Base-by-base conservation (phyloP, 306 rosid genomes). In the Dryas drummondii region DNA sequence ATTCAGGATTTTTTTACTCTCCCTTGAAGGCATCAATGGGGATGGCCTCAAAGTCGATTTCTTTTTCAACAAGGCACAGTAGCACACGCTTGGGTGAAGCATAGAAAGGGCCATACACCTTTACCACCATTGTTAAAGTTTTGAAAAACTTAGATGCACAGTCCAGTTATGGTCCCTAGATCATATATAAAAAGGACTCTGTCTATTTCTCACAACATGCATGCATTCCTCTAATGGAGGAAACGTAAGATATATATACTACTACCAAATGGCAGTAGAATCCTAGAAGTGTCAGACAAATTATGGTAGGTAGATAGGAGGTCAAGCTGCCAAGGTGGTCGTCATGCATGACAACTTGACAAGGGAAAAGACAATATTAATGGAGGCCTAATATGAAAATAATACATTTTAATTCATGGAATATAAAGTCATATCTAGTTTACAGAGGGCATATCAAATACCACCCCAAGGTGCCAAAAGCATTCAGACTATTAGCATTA, bases 1-100 rank as follows among this genome's bases (percentile, higher is more conserved):
- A 83, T 5, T 81, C 84, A 42, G 89, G 87, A 47, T 69, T 51
- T 42, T 76, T 83, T 0, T 86, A 84, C 42, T 83, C 82, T 2
- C 71, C 74, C n/a, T 76, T 76, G 16, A 5, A 0, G 46, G 83
- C 2, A 78, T 86, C 70, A 69, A 83, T 4, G 32, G 84, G 80
- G 74, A 76, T 41, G 68, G 76, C 82, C 66, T 86, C 87, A 72
- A 86, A 86, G 26, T 86, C 82, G 11, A 83, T n/a, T 58, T 64
- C 74, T 80, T 86, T 86, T 80, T 83, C 87, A 57, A 81, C 5
- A 12, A 80, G 58, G 67, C 82, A 74, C 54, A 86, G 78, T 8
- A 86, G 63, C 19, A 76, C 85, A 6, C 82, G 72, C 55, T 83
- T 83, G 4, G 87, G 1, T 5, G 84, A n/a, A 66, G 84, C 87